Evolutionary conservation across 2,329 filamentous ascomycete species (phyloP).

Genomic region (Graphilbum sp.): DNA sequence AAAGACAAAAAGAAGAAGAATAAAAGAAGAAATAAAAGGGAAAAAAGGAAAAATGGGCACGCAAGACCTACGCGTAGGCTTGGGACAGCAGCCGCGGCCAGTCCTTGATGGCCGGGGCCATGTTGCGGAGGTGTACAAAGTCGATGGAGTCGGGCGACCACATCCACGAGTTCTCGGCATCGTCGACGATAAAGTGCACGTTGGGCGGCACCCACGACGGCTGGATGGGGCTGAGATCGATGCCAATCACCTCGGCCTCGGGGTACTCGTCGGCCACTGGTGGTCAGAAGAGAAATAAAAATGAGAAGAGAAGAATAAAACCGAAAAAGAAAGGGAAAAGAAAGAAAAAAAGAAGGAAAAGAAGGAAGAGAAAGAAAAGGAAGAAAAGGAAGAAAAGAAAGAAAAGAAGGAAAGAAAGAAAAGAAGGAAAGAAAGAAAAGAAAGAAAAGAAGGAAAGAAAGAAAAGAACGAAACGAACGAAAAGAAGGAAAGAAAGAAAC

Average conservation of each 20-base stretch:
- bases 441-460: neutral
- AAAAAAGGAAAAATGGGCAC: neutral
- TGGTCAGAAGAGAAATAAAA: no score
- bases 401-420: neutral
- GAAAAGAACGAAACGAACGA: neutral
- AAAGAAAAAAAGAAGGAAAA: no score
- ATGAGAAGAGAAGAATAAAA: no score
- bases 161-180: constrained; percentile 32
- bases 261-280: constrained; percentile 6
- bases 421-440: neutral
- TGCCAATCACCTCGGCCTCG: constrained; percentile 26
- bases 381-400: no score
- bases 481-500: neutral
- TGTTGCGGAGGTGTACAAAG: constrained; percentile 42
- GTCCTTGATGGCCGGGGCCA: constrained; percentile 35
- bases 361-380: neutral
- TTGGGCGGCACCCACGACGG: constrained; percentile 26
- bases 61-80: constrained; percentile 1
- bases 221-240: constrained; percentile 28
- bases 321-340: no score
- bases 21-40: no score
- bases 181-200: constrained; percentile 9
- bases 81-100: constrained; percentile 20
- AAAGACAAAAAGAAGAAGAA: neutral
- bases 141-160: constrained; percentile 34